Base-by-base conservation (phyloP, 2,329 filamentous ascomycete genomes). In the Alternaria hordeiaustralica region DNA sequence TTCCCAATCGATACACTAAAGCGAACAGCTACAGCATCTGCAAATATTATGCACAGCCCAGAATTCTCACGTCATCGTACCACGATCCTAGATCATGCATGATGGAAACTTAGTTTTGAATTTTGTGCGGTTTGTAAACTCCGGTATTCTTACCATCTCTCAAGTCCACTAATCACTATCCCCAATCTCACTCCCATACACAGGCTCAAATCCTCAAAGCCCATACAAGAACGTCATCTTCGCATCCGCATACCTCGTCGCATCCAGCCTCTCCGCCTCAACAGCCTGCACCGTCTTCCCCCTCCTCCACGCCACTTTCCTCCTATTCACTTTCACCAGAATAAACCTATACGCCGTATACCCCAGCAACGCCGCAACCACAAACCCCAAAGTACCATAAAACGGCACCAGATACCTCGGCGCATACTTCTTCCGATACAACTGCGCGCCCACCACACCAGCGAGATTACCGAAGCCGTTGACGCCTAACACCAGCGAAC, bases 221-320 rank as follows among this genome's bases (percentile, higher is more conserved):
- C 72, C 71, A 53, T 75, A 75, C 7, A 71, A 54, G 57, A 75
- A 75, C 13, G 70, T 73, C 67, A 67, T 70, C 61, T 74, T 74
- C 26, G 63, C 62, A 60, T 75, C 71, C 36, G 68, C 67, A 57
- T 71, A 73, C 47, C 70, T 55, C 4, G 63, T 59, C 33, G 33
- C 36, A 53, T 67, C 61, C 45, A 55, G n/a, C 12, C 69, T 68
- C 58, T 75, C 71, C 18, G 47, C 69, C 51, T 70, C 64, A 43
- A 73, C 55, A 23, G 72, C 60, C 20, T 69, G 63, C 5, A 51
- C 49, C 0, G 26, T 71, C 63, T 57, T 68, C 4, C 45, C 25
- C 3, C 64, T 68, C 18, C 67, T 41, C 25, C 67, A 64, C 11
- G 36, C 60, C 23, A 61, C 41, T 23, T 67, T 71, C 15, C 61